phyloP scores from a whole-genome alignment of 257 asterid species.

The Leptodermis oblonga region DNA sequence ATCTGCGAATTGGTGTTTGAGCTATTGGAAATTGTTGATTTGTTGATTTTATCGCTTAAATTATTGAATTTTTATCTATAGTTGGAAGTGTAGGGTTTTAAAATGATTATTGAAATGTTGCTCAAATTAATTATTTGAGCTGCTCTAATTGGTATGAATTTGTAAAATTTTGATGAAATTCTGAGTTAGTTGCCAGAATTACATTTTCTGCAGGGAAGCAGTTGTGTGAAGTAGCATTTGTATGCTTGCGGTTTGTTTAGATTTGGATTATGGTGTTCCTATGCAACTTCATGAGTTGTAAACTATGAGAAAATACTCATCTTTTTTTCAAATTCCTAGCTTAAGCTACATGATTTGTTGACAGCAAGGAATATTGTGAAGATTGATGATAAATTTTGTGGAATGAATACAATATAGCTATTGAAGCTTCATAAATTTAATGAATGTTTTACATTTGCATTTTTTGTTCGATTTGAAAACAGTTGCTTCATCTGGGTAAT shows the following conservation, averaged over 20 bases:
- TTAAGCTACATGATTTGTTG: background rate
- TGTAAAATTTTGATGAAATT: background rate
- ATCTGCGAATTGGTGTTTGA: background rate
- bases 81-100: background rate
- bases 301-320: background rate
- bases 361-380: background rate
- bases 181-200: background rate
- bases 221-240: background rate
- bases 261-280: background rate
- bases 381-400: background rate
- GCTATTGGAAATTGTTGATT: background rate
- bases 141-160: background rate
- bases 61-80: background rate
- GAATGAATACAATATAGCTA: background rate
- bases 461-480: background rate
- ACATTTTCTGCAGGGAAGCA: background rate
- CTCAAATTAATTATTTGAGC: background rate
- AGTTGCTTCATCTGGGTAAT: background rate
- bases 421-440: background rate
- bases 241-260: background rate
- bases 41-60: background rate
- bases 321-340: background rate
- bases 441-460: background rate
- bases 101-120: background rate
- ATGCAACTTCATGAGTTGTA: background rate